Evolutionary conservation across 768 basidiomycete species (phyloP).

Genomic region (Boletus rex-veris): DNA sequence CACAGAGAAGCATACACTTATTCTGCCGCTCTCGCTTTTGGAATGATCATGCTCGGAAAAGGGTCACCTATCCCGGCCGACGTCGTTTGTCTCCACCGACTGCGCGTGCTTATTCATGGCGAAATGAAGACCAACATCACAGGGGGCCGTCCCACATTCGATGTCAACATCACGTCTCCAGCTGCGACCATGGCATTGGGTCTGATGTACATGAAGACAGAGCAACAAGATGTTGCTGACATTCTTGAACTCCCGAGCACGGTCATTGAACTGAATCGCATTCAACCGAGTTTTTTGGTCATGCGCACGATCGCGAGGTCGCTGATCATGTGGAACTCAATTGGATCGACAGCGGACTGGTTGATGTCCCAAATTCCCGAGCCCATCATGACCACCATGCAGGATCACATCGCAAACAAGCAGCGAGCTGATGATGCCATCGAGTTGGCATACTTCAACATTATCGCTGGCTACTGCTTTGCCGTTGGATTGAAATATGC

Average conservation of each 20-base stretch:
- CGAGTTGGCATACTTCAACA: constrained; percentile 89
- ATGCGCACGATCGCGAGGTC: constrained; percentile 73
- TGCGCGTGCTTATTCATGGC: constrained; percentile 77
- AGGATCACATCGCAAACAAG: constrained; percentile 47
- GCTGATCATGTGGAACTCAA: constrained; percentile 83
- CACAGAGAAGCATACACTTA: constrained; percentile 91
- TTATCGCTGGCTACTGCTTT: constrained; percentile 89
- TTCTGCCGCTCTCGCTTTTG: constrained; percentile 85
- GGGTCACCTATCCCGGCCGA: constrained; percentile 81
- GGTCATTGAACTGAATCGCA: constrained; percentile 70
- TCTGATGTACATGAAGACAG: constrained; percentile 88
- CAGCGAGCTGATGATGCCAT: constrained; percentile 58
- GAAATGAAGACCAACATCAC: constrained; percentile 45
- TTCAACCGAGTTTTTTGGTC: constrained; percentile 86
- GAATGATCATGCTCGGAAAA: constrained; percentile 93
- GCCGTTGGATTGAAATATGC: constrained; percentile 90
- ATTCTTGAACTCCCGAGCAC: constrained; percentile 82
- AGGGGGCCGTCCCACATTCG: constrained; percentile 52
- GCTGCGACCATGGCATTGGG: constrained; percentile 88
- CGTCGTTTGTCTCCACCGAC: constrained; percentile 57
- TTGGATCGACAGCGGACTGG: constrained; percentile 75
- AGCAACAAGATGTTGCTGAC: constrained; percentile 81
- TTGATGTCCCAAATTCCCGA: constrained; percentile 63
- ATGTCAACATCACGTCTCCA: constrained; percentile 87
- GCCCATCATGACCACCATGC: constrained; percentile 58